These are phyloP conservation scores for Pichia sp. DNA, from an alignment of 1,139 yeast species.

Conservation along the genomic window DNA sequence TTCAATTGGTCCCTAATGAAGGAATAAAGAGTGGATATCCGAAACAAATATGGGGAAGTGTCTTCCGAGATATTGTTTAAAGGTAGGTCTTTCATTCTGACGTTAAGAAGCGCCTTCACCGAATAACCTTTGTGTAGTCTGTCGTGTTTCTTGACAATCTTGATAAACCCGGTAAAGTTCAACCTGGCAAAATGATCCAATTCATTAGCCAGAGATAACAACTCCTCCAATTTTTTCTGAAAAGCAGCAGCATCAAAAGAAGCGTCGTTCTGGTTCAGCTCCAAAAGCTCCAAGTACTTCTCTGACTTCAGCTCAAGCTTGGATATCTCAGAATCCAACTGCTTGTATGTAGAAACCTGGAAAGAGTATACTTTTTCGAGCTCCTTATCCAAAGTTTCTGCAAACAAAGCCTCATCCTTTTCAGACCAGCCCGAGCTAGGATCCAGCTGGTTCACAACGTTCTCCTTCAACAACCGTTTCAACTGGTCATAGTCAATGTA, in stretches of 20 bases:
- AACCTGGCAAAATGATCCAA: conserved; percentile 85
- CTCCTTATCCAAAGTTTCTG: conserved; percentile 73
- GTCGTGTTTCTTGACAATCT: conserved; percentile 94
- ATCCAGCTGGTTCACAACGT: conserved; percentile 39
- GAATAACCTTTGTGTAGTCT: conserved; percentile 80
- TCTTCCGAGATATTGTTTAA: conserved; percentile 79
- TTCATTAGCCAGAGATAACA: conserved; percentile 72
- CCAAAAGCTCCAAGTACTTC: conserved; percentile 24
- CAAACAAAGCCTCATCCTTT: conserved; percentile 79
- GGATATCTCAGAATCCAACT: conserved; percentile 60
- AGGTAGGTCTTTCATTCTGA: conserved; percentile 80
- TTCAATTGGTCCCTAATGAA: conserved; percentile 65
- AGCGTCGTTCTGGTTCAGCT: conserved; percentile 30
- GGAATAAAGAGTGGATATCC: conserved; percentile 75
- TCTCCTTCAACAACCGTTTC: conserved; percentile 80
- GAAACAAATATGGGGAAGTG: conserved; percentile 83
- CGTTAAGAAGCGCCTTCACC: conserved; percentile 83
- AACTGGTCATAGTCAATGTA: conserved; percentile 76
- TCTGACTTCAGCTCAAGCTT: conserved; percentile 52
- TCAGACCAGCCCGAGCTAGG: conserved; percentile 55
- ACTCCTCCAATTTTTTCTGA: conserved; percentile 65
- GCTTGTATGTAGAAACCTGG: conserved; percentile 67
- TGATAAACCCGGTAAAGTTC: conserved; percentile 90
- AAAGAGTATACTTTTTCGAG: conserved; percentile 91
- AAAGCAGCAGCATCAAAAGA: conserved; percentile 51